Evolutionary conservation across 192 early-diverging fungal genomes (phyloP).

Genomic region (Spinellus fusiger): DNA sequence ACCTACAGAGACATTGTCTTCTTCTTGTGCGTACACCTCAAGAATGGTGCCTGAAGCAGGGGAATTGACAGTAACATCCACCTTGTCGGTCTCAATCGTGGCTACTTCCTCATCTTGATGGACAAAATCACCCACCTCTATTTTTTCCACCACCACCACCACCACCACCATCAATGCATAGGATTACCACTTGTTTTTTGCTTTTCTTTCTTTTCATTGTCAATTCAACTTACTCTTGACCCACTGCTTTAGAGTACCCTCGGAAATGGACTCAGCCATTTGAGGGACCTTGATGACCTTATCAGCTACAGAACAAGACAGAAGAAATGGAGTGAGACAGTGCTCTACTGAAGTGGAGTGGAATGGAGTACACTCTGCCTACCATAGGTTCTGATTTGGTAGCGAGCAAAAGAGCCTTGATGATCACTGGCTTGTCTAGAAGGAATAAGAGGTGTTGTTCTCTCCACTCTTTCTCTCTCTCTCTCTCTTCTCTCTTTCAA

Average conservation of each 20-base stretch:
- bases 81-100: conserved; percentile 99
- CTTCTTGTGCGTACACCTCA: conserved; percentile 30
- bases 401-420: background rate
- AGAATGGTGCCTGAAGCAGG: conserved; percentile 86
- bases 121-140: conserved; percentile 94
- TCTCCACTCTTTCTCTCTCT: background rate
- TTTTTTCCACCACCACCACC: background rate
- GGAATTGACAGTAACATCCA: conserved; percentile 97
- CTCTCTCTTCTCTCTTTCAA: background rate
- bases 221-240: conserved; percentile 81
- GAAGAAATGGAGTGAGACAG: background rate
- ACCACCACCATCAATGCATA: background rate
- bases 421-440: background rate
- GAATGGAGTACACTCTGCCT: background rate
- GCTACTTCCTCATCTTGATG: conserved; percentile 92
- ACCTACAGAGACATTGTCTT: conserved; percentile 42
- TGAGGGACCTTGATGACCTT: conserved; percentile 89
- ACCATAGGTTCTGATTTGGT: conserved; percentile 22
- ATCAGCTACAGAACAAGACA: conserved; percentile 46
- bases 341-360: background rate
- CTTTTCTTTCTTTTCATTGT: background rate
- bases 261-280: conserved; percentile 98
- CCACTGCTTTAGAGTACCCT: conserved; percentile 95
- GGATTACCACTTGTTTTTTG: background rate
- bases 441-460: background rate